Percentiles rank a stretch among this genome's conserved stretches.
phyloP scores from a whole-genome alignment of 441 rosid genomes.

The Syzygium syzygioides region DNA sequence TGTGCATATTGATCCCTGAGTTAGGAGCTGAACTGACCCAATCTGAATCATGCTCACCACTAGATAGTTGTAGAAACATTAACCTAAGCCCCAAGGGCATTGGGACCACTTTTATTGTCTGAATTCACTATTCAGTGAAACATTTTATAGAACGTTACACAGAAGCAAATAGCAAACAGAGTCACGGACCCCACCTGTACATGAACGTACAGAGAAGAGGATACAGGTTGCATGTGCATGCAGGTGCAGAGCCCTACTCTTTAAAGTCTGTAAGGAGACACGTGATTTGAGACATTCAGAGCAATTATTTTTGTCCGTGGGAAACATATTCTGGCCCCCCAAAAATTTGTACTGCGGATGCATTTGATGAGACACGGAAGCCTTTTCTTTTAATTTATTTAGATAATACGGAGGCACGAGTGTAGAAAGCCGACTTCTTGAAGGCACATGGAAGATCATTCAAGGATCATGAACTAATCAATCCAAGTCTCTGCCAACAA shows the following conservation, averaged over 20 bases:
- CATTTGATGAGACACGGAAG: neutral
- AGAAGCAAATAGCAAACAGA: neutral
- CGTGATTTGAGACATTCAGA: neutral
- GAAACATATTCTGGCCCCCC: neutral
- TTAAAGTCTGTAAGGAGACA: neutral
- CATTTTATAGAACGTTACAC: neutral
- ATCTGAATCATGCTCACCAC: too few relatives aligned
- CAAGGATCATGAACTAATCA: neutral
- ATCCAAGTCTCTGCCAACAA: neutral
- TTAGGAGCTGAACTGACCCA: too few relatives aligned
- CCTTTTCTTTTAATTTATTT: neutral
- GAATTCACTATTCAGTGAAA: neutral
- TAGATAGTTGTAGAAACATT: neutral
- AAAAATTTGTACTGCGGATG: neutral
- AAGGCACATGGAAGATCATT: neutral
- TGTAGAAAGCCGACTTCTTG: neutral
- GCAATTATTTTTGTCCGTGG: neutral
- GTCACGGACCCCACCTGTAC: neutral
- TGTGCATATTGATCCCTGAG: too few relatives aligned
- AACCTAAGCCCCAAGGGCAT: neutral
- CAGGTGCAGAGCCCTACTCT: neutral
- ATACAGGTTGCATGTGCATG: neutral
- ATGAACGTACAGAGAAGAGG: neutral
- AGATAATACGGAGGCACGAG: neutral
- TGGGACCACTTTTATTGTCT: neutral